Percentiles rank a stretch among this genome's conserved stretches.
Evolutionary conservation across 768 basidiomycete species (phyloP).

Genomic region (Steccherinum ochraceum): DNA sequence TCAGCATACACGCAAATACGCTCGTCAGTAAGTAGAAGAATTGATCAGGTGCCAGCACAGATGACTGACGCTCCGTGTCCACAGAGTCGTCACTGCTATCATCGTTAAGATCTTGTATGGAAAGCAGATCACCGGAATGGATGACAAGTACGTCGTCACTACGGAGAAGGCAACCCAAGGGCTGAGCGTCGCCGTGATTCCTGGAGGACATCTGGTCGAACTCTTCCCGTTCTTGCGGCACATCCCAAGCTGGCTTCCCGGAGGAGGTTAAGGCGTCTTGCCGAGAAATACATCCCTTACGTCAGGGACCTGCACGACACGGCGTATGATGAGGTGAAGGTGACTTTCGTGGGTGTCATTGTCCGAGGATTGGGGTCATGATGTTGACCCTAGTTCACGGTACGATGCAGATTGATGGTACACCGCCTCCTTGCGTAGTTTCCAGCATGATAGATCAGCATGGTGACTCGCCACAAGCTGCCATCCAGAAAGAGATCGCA

Average conservation of each 20-base stretch:
- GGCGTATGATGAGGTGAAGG: not conserved
- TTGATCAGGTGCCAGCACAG: not conserved
- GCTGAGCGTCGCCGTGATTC: constrained; percentile 14
- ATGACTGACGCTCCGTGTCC: not conserved
- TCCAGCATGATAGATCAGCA: not conserved
- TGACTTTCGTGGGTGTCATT: not conserved
- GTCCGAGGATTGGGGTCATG: not conserved
- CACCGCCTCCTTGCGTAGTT: not conserved
- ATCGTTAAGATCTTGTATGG: constrained; percentile 14
- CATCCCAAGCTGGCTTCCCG: constrained; percentile 36
- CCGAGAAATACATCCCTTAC: constrained; percentile 2
- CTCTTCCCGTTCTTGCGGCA: constrained; percentile 19
- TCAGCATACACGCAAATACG: too few species aligned
- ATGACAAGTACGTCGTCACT: constrained; percentile 13
- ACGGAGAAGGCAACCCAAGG: constrained; percentile 17
- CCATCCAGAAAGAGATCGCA: not conserved
- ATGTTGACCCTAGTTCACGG: not conserved
- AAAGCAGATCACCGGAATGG: constrained; percentile 6
- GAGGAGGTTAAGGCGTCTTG: constrained; percentile 18
- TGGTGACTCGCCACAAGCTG: not conserved
- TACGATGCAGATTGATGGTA: not conserved
- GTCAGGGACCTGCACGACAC: not conserved
- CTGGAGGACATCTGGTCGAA: constrained; percentile 31
- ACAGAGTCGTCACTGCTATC: constrained; percentile 9
- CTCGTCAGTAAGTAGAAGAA: not conserved